Evolutionary conservation across 2,329 filamentous ascomycete genomes (phyloP), one percentile per base, ranked within the genome.

Genomic region (Simplicillium sp.): DNA sequence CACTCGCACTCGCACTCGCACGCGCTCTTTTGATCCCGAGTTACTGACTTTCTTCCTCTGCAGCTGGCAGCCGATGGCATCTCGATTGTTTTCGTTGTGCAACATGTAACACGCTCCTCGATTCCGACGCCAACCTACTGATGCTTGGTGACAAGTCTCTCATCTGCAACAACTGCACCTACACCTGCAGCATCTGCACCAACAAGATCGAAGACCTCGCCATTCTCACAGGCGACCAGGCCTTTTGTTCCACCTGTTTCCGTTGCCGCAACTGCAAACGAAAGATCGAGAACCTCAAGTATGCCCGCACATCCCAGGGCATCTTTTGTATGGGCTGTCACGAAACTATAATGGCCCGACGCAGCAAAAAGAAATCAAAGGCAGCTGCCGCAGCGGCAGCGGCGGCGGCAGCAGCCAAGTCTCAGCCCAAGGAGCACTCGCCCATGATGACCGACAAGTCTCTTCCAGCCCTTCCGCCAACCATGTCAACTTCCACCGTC

Each of bases 251-350:
- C 34, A 90, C 87, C 43, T 98, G 92, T 66, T 98, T 98, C 68
- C 80, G 89, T 54, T 98, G 92, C 67, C 78, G 92, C 54, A 98
- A 97, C 61, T 98, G 92, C 73, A 98, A 97, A 70, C 81, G 86
- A 59, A 96, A 96, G 70, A 98, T 98, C 46, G 92, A 98, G 64
- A 98, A 98, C 60, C 72, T 98, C 48, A 82, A 90, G 60, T 98
- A 97, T 77, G 92, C 92, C 41, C 81, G 92, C 56, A 98, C 92
- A 1, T 96, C 90, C 7, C 92, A 97, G 63, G 92, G 92, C 45
- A 98, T 98, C 53, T 97, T 98, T 59, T 98, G 92, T 67, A 98
- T 98, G 92, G 88, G 83, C 56, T 98, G 92, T 60, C 92, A 98
- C 58, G 92, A 98, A 64, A 92, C 87, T 20, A 67, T 98, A 40